Base-by-base conservation (phyloP, 495 filamentous ascomycete species). In the Penicillium canescens region DNA sequence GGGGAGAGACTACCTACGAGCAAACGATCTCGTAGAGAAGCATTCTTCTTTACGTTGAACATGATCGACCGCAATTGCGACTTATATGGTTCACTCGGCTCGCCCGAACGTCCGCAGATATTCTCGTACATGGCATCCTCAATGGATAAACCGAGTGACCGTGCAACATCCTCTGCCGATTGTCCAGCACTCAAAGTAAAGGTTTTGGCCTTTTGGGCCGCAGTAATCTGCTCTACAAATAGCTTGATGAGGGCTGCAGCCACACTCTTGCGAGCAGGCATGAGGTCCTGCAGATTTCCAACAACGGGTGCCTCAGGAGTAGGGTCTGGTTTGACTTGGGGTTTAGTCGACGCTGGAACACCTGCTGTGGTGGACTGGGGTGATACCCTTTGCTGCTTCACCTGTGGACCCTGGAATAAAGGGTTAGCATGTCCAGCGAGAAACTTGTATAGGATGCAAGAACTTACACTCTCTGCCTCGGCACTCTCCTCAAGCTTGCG, bases 11-110 rank as follows among this genome's bases (percentile, higher is more conserved):
- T 80, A 46, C 84, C 82, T 53, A 78, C 80, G 24, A 97, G 79
- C 36, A 98, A 73, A 42, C 88, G 85, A 69, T 87, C 81, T 54
- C 85, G 82, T 48, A 98, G 82, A 55, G 88, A 84, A 54, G 81
- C 66, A 66, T 98, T 98, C 66, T 82, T 83, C 76, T 95, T 94
- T 55, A 96, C 73, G 72, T 97, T 97, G 73, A 86, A 86, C 38
- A 80, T 70, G 41, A 98, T 78, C 28, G 87, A 76, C 59, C 83
- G 77, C 60, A 86, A 71, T 65, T 87, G 83, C 41, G 66, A 56
- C 58, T 68, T 76, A 73, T 87, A 88, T 31, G 73, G 52, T 39
- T 77, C 70, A 63, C 70, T 70, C 26, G 79, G 76, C 61, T 83
- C 75, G 63, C 76, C 75, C 55, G 69, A 60, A 57, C 68, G 59